Percentiles rank a stretch among this genome's conserved stretches.
Conservation (phyloP, 2,329 filamentous ascomycete genomes). For the Alternaria sp. region DNA sequence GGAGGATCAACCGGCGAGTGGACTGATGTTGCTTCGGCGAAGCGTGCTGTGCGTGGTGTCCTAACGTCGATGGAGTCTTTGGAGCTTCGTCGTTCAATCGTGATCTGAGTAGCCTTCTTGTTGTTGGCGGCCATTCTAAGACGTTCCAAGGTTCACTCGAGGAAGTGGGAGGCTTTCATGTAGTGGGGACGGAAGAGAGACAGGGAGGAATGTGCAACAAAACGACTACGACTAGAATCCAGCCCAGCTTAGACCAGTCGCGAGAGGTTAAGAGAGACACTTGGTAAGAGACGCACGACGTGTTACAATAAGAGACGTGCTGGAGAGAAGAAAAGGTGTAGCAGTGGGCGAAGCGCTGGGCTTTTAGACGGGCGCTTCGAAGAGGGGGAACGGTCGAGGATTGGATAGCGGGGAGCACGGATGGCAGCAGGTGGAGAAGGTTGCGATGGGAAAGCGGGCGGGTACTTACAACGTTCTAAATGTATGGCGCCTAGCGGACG, state of each 20-base stretch:
- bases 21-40: slow-evolving; percentile 81
- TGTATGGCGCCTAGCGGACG: slow-evolving; percentile 48
- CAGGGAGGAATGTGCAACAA: slow-evolving; percentile 40
- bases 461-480: slow-evolving; percentile 53
- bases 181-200: slow-evolving; percentile 28
- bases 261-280: slow-evolving; percentile 34
- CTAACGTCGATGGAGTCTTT: slow-evolving; percentile 62
- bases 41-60: slow-evolving; percentile 76
- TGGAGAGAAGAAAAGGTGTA: slow-evolving; percentile 48
- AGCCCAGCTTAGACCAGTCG: slow-evolving; percentile 53
- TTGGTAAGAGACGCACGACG: slow-evolving; percentile 46
- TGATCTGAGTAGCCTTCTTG: slow-evolving; percentile 54
- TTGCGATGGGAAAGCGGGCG: slow-evolving; percentile 47
- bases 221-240: slow-evolving; percentile 47
- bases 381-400: slow-evolving; percentile 32
- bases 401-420: slow-evolving; percentile 45
- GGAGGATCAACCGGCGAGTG: slow-evolving; percentile 75
- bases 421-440: slow-evolving; percentile 43
- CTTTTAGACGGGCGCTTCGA: slow-evolving; percentile 55
- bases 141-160: slow-evolving; percentile 45
- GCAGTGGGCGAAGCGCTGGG: slow-evolving; percentile 50
- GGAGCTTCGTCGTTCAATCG: slow-evolving; percentile 53
- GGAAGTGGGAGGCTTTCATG: slow-evolving; percentile 48
- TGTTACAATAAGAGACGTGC: slow-evolving; percentile 56
- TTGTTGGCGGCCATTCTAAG: slow-evolving; percentile 58